These are phyloP conservation scores for Solanum megistacrolobum DNA, from an alignment of 257 asterid species.

Conservation along the genomic window DNA sequence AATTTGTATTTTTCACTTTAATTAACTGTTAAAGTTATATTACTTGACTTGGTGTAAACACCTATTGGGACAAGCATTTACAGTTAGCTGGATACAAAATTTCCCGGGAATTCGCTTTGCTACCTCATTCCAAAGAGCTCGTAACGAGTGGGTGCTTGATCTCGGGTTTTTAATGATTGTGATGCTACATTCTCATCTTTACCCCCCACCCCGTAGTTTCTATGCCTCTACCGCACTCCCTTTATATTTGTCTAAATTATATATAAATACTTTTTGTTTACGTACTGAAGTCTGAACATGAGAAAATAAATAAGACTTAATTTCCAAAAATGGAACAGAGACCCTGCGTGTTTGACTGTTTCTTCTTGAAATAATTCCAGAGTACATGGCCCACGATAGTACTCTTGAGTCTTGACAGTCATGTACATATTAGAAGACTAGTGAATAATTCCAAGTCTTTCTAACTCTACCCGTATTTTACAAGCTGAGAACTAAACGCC, in stretches of 20 bases:
- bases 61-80: not conserved
- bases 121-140: not conserved
- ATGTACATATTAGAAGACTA: not conserved
- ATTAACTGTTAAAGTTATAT: not conserved
- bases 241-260: not conserved
- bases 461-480: not conserved
- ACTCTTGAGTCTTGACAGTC: not conserved
- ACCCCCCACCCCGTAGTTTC: not conserved
- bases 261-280: too few species aligned
- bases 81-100: not conserved
- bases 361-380: not conserved
- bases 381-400: not conserved
- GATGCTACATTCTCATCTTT: not conserved
- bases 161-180: too few species aligned
- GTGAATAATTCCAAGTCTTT: not conserved
- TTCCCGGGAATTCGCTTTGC: not conserved
- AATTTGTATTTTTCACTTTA: not conserved
- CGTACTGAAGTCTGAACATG: too few species aligned
- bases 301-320: too few species aligned
- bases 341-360: not conserved
- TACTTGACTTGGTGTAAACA: not conserved
- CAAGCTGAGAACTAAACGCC: not conserved
- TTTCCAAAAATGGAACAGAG: not conserved
- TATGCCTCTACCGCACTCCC: not conserved
- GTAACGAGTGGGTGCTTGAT: not conserved